phyloP scores from a whole-genome alignment of 2,329 filamentous ascomycete genomes.

The Aspergillus costaricaensis region DNA sequence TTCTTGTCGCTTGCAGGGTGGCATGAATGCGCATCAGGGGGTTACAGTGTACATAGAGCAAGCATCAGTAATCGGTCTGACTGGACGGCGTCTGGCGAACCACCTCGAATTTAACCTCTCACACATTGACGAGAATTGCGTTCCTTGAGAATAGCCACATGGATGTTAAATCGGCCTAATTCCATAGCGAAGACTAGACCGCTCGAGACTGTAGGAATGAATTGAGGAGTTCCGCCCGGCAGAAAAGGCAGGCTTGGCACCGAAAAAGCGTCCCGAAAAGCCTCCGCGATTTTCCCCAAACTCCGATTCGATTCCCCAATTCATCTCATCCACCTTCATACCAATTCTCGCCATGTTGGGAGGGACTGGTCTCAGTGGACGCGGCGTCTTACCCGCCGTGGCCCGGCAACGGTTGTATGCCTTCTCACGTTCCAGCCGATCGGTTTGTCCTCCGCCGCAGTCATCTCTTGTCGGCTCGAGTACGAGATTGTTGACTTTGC shows the following conservation, averaged over 20 bases:
- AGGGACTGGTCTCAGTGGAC: constrained; percentile 55
- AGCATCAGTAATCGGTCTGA: constrained; percentile 24
- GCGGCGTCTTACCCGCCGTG: constrained; percentile 46
- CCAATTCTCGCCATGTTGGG: constrained; percentile 53
- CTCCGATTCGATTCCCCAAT: not conserved
- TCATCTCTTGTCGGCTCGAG: not conserved
- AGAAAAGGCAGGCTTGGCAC: constrained; percentile 35
- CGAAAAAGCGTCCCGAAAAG: constrained; percentile 17
- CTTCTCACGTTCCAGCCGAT: constrained; percentile 35
- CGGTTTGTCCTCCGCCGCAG: constrained; percentile 32
- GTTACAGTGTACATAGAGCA: constrained; percentile 39
- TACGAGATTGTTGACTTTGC: constrained; percentile 24
- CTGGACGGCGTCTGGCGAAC: constrained; percentile 36
- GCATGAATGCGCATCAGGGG: not conserved
- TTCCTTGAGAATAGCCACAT: no score
- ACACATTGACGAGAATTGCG: not conserved
- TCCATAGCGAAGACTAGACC: no score
- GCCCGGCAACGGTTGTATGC: constrained; percentile 32
- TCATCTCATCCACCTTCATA: constrained; percentile 15
- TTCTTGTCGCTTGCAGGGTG: not conserved
- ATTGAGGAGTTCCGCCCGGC: constrained; percentile 33
- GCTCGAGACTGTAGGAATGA: constrained; percentile 4
- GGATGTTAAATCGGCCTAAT: no score
- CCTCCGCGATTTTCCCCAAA: constrained; percentile 12
- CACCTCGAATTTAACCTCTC: constrained; percentile 9